Evolutionary conservation across 495 filamentous ascomycete genomes (phyloP).

Genomic region (Aspergillus incahuasiensis): DNA sequence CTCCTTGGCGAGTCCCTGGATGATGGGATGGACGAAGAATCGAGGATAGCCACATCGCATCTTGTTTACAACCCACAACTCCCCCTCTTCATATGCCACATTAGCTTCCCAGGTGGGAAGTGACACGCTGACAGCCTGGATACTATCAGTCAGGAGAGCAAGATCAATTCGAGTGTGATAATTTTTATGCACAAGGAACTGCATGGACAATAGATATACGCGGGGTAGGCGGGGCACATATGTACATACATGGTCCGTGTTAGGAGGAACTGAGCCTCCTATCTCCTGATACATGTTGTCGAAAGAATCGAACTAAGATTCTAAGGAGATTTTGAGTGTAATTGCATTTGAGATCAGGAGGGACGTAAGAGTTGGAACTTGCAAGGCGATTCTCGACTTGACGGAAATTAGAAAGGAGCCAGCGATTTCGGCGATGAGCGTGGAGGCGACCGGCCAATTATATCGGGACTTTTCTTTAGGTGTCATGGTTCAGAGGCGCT

Average conservation of each 20-base stretch:
- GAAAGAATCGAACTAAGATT: background rate
- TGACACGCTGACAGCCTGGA: constrained; percentile 90
- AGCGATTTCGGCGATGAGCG: constrained; percentile 37
- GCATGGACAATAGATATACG: background rate
- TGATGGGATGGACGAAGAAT: constrained; percentile 87
- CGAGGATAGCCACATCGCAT: constrained; percentile 92
- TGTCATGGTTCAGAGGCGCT: background rate
- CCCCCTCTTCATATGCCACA: constrained; percentile 88
- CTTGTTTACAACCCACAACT: constrained; percentile 75
- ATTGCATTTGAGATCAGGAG: background rate
- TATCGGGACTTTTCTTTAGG: background rate
- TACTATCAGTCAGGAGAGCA: constrained; percentile 10
- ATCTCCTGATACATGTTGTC: constrained; percentile 37
- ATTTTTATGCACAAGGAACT: background rate
- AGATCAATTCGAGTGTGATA: background rate
- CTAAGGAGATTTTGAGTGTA: background rate
- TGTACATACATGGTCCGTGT: constrained; percentile 55
- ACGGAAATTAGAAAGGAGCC: constrained; percentile 4
- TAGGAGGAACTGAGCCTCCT: constrained; percentile 43
- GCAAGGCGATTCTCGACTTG: background rate
- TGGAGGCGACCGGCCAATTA: constrained; percentile 14
- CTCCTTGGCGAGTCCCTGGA: constrained; percentile 65
- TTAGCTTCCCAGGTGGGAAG: constrained; percentile 90
- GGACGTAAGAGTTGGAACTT: background rate
- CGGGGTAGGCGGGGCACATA: constrained; percentile 23